Evolutionary conservation across 2,329 filamentous ascomycete species (phyloP), one percentile per base, ranked within the genome.

Genomic region (Hymenotorrendiella dingleyae): DNA sequence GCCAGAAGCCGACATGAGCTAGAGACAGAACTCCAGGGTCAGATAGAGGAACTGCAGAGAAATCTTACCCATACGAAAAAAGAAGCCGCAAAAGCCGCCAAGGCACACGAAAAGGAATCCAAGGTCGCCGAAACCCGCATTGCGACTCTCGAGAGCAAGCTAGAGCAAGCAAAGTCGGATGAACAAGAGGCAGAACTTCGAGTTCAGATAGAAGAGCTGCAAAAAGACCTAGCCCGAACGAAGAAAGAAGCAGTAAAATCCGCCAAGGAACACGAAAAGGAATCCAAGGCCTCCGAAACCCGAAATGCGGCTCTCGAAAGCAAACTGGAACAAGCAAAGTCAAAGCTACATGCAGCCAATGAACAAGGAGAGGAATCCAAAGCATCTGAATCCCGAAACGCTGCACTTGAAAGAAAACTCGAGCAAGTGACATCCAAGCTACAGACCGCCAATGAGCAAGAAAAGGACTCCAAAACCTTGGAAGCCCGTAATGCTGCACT

Each of bases 301-400:
- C n/a, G n/a, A n/a, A n/a, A n/a, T n/a, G n/a, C n/a, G 2, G 80
- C 84, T 51, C 75, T 74, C 35, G 76, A 82, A 30, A 71, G 71
- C 5, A 73, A 80, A 48, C 79, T 74, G 40, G 72, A 80, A 4
- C 70, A 77, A 8, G 68, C 87, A 1, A 82, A 89, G 48, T 78
- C 80, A 47, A 84, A 82, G 48, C 65, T 90, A 14, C 78, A 78
- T 41, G 76, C 76, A 14, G 35, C 22, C 12, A 19, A 17, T 17
- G 24, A 26, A 4, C 22, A 11, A 6, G 24, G 24, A 11, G 29
- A 33, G 29, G 14, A 11, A 9, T n/a, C n/a, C n/a, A n/a, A n/a
- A n/a, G n/a, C n/a, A n/a, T n/a, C 37, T 7, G 23, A 38, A 17
- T 19, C 14, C 6, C 36, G 36, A 11, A 16, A 27, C 14, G 20